Percentiles rank a stretch among this genome's conserved stretches.
phyloP scores from a whole-genome alignment of 1,284 basidiomycete species.

The Cutaneotrichosporon sp. region DNA sequence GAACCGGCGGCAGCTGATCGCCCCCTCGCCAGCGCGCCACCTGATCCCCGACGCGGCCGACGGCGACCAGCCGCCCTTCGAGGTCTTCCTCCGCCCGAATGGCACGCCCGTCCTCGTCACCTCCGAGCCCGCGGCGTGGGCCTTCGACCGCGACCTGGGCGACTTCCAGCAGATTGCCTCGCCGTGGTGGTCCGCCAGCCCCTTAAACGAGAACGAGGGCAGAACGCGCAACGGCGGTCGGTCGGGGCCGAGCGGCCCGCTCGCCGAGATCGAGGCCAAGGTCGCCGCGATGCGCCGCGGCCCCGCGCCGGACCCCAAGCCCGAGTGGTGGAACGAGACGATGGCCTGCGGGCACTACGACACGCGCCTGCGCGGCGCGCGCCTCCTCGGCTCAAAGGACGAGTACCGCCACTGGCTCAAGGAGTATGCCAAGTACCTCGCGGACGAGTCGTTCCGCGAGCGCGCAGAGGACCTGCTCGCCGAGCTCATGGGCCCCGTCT shows the following conservation, averaged over 20 bases:
- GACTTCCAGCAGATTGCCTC: constrained; percentile 74
- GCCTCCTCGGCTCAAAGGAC: constrained; percentile 69
- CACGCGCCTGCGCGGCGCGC: constrained; percentile 70
- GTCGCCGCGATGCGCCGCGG: constrained; percentile 26
- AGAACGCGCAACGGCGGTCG: constrained; percentile 15
- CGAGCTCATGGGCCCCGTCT: constrained; percentile 83
- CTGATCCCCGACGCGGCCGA: neutral
- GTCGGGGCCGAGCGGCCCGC: constrained; percentile 12
- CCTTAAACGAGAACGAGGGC: constrained; percentile 16
- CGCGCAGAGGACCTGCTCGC: constrained; percentile 85
- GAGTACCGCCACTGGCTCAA: constrained; percentile 77
- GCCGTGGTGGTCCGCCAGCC: constrained; percentile 65
- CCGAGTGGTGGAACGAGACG: constrained; percentile 75
- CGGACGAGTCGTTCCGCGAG: constrained; percentile 77
- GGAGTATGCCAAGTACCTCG: constrained; percentile 76
- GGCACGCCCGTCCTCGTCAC: constrained; percentile 74
- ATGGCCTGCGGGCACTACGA: constrained; percentile 82
- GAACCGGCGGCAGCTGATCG: constrained; percentile 51
- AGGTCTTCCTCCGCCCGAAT: constrained; percentile 69
- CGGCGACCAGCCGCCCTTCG: neutral
- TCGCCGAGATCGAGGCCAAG: constrained; percentile 34
- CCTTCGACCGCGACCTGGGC: constrained; percentile 68
- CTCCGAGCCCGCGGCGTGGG: constrained; percentile 70
- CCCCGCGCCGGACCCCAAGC: constrained; percentile 32
- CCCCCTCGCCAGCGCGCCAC: neutral